Conservation (phyloP, 2,329 filamentous ascomycete genomes). For the Falciphora oryzae region DNA sequence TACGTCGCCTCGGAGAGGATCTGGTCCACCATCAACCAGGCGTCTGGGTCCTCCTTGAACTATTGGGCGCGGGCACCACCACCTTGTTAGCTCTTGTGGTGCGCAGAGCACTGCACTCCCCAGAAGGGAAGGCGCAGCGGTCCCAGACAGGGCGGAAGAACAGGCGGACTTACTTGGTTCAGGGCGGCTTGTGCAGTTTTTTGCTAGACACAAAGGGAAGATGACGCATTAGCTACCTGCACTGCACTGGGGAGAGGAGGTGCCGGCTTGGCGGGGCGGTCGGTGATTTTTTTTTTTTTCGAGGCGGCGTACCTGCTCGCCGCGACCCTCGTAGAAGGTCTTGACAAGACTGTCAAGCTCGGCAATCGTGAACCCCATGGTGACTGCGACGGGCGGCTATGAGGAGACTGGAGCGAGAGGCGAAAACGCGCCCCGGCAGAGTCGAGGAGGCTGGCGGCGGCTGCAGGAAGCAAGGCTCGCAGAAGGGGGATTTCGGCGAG, state of each 20-base stretch:
- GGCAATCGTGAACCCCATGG: constrained; percentile 70
- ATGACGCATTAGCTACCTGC: constrained; percentile 6
- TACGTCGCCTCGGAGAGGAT: constrained; percentile 91
- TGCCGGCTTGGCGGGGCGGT: neutral
- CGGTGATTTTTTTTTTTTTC: neutral
- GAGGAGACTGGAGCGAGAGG: neutral
- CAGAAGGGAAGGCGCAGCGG: neutral
- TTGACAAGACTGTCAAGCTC: constrained; percentile 97
- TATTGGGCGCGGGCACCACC: neutral
- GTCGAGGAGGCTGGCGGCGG: neutral
- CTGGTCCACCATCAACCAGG: constrained; percentile 96
- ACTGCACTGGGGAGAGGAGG: constrained; percentile 6
- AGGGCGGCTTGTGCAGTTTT: constrained; percentile 89
- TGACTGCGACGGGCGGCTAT: constrained; percentile 16
- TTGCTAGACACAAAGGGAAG: constrained; percentile 55
- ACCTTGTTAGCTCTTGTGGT: constrained; percentile 16
- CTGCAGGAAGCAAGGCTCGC: constrained; percentile 3
- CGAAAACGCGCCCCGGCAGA: neutral
- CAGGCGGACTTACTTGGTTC: constrained; percentile 58
- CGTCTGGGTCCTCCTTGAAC: constrained; percentile 99
- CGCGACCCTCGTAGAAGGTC: constrained; percentile 95
- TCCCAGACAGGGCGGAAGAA: constrained; percentile 11
- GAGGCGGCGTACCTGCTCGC: constrained; percentile 65
- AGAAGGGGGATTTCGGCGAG: neutral
- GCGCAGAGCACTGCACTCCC: constrained; percentile 15